Percentiles rank a stretch among this genome's conserved stretches.
Evolutionary conservation across 352 stramenopile species (phyloP).

Genomic region (Blastocystis sp.): DNA sequence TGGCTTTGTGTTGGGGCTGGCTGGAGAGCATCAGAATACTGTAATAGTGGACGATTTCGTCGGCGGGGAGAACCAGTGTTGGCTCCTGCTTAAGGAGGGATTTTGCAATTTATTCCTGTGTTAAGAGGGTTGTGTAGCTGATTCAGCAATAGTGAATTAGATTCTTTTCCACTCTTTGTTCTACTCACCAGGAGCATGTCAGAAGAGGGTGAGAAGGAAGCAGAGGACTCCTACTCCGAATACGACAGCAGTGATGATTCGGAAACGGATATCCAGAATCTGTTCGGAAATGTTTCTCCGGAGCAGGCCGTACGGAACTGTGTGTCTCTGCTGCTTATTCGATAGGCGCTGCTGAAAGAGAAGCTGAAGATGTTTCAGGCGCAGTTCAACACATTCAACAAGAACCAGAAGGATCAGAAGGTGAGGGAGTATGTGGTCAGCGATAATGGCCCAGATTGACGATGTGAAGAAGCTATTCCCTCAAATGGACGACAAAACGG

Average conservation of each 20-base stretch:
- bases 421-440: background rate
- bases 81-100: constrained; percentile 57
- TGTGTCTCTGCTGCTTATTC: background rate
- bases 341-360: constrained; percentile 42
- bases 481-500: constrained; percentile 3
- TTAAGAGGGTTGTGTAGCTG: background rate
- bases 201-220: background rate
- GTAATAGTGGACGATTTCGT: constrained; percentile 41
- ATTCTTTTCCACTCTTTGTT: background rate
- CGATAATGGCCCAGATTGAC: background rate
- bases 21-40: constrained; percentile 15
- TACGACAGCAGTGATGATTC: background rate
- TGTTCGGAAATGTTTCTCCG: constrained; percentile 5
- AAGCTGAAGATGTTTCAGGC: constrained; percentile 8
- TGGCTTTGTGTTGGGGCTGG: constrained; percentile 49
- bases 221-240: background rate
- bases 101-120: constrained; percentile 50
- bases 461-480: constrained; percentile 50
- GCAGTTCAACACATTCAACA: constrained; percentile 50
- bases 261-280: background rate
- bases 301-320: background rate
- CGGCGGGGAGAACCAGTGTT: constrained; percentile 36
- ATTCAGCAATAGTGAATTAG: background rate
- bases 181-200: background rate
- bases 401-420: constrained; percentile 52